Conservation (phyloP, 257 asterid genomes). For the Solanum tacnaense region DNA sequence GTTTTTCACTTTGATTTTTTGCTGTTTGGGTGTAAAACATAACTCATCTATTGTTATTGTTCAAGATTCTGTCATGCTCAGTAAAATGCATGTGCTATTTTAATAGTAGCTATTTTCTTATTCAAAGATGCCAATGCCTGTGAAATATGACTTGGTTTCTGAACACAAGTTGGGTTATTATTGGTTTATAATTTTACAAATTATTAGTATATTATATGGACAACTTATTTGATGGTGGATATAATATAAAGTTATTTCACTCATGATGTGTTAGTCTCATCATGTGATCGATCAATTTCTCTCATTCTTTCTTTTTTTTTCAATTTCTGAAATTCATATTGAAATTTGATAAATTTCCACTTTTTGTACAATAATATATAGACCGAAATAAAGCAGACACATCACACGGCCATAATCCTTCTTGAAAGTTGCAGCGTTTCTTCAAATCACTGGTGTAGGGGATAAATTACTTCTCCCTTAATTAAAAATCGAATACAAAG, state of each 20-base stretch:
- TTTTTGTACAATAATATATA: too few relatives aligned
- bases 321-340: too few relatives aligned
- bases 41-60: neutral
- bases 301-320: too few relatives aligned
- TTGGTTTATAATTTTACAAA: neutral
- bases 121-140: neutral
- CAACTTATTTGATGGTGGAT: neutral
- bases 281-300: neutral
- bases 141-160: neutral
- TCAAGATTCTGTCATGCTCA: neutral
- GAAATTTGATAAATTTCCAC: too few relatives aligned
- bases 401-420: neutral
- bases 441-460: neutral
- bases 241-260: neutral
- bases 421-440: neutral
- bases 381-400: neutral
- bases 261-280: neutral
- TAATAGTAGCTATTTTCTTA: neutral
- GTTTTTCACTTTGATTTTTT: slow-evolving; percentile 12
- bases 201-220: neutral
- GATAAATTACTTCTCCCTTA: too few relatives aligned
- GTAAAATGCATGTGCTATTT: neutral
- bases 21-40: slow-evolving; percentile 6
- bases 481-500: too few relatives aligned
- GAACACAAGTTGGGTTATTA: neutral